Evolutionary conservation across 2,329 filamentous ascomycete genomes (phyloP).

Genomic region (Fusarium virguliforme): DNA sequence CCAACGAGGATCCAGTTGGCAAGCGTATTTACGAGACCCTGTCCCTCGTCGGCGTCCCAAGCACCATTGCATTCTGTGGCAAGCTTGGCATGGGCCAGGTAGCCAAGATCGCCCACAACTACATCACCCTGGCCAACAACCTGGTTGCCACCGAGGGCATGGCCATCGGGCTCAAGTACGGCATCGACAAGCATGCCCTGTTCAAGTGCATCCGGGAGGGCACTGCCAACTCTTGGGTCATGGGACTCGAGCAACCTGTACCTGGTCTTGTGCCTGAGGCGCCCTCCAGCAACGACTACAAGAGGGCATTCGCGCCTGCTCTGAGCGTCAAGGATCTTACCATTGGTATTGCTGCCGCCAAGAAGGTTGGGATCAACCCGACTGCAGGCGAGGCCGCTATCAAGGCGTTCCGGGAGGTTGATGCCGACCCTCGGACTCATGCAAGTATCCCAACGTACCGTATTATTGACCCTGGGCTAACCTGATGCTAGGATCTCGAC

Average conservation of each 20-base stretch:
- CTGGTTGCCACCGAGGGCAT: conserved; percentile 18
- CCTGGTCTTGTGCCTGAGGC: conserved; percentile 22
- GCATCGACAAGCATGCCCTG: conserved; percentile 8
- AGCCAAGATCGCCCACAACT: conserved; percentile 27
- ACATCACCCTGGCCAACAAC: conserved; percentile 6
- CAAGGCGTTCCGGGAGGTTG: conserved; percentile 10
- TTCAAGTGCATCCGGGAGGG: conserved; percentile 14
- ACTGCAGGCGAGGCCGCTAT: conserved; percentile 21
- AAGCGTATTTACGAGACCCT: conserved; percentile 14
- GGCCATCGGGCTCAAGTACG: conserved; percentile 23
- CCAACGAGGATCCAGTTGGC: neutral
- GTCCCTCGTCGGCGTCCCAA: conserved; percentile 14
- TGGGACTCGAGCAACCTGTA: conserved; percentile 14
- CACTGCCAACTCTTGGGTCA: conserved; percentile 18
- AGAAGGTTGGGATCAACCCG: conserved; percentile 3
- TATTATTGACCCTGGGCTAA: too few species aligned
- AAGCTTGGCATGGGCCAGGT: conserved; percentile 16
- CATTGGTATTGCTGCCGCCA: conserved; percentile 14
- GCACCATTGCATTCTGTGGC: conserved; percentile 12
- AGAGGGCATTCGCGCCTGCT: conserved; percentile 2
- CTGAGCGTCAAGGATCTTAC: conserved; percentile 20
- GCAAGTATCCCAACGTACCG: neutral
- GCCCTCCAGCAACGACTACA: conserved; percentile 21
- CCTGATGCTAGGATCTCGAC: conserved; percentile 10
- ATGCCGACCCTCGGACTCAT: conserved; percentile 12